Percentiles rank a stretch among this genome's conserved stretches.
Evolutionary conservation across 768 basidiomycete species (phyloP).

Genomic region (Boletus sp.): DNA sequence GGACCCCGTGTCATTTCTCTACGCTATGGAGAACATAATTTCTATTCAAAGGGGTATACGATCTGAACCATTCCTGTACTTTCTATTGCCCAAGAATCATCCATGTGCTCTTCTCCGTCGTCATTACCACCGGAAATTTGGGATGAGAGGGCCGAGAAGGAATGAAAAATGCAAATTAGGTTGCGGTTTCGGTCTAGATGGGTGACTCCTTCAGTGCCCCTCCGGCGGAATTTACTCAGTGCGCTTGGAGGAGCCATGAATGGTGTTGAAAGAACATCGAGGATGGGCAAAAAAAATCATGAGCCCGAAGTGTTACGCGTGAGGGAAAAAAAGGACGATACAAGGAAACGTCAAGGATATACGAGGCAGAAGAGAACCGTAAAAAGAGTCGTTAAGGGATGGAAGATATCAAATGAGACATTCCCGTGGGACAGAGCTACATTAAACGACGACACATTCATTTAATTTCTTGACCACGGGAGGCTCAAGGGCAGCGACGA

Average conservation of each 20-base stretch:
- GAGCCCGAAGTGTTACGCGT: too few species aligned
- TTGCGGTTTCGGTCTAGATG: background rate
- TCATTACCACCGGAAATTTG: too few species aligned
- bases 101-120: too few species aligned
- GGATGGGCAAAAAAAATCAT: too few species aligned
- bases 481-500: constrained; percentile 95
- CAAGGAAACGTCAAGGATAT: too few species aligned
- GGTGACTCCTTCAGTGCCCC: constrained; percentile 20
- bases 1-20: constrained; percentile 17
- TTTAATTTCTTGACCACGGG: constrained; percentile 81
- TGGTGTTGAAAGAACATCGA: constrained; percentile 17
- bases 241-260: constrained; percentile 13
- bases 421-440: too few species aligned
- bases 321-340: constrained; percentile 16
- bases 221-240: constrained; percentile 1
- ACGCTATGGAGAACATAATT: constrained; percentile 12
- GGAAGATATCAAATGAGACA: constrained; percentile 30
- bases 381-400: constrained; percentile 36
- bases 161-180: too few species aligned
- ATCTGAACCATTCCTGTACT: constrained; percentile 18
- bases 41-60: constrained; percentile 22
- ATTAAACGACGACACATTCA: too few species aligned
- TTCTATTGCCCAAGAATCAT: background rate
- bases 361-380: too few species aligned
- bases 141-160: too few species aligned